Percentiles rank a stretch among this genome's conserved stretches.
These are phyloP conservation scores for Populus davidiana DNA, from an alignment of 345 rosid species.

Conservation along the genomic window DNA sequence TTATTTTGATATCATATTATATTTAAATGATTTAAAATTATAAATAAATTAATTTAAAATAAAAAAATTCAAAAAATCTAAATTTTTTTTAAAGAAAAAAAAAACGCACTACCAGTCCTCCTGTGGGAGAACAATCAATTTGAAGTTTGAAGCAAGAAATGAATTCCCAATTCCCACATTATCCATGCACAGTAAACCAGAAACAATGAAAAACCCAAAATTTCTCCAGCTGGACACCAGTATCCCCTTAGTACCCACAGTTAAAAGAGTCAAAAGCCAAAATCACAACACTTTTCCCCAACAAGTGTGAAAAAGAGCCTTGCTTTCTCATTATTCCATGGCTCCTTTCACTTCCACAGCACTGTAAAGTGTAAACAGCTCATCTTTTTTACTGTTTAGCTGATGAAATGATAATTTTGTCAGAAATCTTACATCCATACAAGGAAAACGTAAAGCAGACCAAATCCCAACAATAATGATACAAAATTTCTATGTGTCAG, in stretches of 20 bases:
- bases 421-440: neutral
- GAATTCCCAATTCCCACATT: neutral
- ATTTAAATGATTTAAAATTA: too few species aligned
- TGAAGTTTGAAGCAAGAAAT: neutral
- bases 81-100: too few species aligned
- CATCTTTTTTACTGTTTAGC: neutral
- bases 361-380: neutral
- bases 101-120: too few species aligned
- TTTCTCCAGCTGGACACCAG: neutral
- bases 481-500: constrained; percentile 4
- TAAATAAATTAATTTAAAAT: too few species aligned
- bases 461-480: neutral
- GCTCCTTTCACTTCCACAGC: neutral
- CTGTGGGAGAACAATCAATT: neutral
- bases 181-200: neutral
- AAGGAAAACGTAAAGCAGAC: neutral
- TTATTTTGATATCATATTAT: too few species aligned
- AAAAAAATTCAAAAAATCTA: too few species aligned
- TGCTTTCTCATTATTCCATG: neutral
- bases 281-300: neutral
- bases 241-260: neutral
- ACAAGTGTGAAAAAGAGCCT: neutral
- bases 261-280: neutral
- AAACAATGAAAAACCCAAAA: neutral
- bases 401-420: neutral